phyloP scores from a whole-genome alignment of 345 rosid genomes.

The Gossypium ekmanianum region DNA sequence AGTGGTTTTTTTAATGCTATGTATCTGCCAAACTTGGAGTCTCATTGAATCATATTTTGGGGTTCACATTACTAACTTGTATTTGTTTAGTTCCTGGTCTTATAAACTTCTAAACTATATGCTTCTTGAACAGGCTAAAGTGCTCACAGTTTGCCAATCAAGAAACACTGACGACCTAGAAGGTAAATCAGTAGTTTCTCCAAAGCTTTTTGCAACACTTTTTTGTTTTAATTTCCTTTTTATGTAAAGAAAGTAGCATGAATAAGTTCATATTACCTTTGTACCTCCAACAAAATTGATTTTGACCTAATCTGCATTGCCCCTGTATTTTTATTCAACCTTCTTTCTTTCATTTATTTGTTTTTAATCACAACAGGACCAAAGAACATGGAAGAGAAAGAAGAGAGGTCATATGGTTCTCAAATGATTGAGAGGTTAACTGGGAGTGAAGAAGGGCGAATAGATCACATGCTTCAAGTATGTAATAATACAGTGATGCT shows the following conservation, averaged over 20 bases:
- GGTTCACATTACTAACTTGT: background rate
- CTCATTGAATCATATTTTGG: background rate
- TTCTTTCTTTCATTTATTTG: constrained; percentile 14
- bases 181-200: constrained; percentile 39
- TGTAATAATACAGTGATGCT: constrained; percentile 18
- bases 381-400: constrained; percentile 41
- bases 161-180: constrained; percentile 45
- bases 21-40: constrained; percentile 1
- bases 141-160: constrained; percentile 80
- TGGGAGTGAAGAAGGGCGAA: constrained; percentile 74
- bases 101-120: constrained; percentile 6
- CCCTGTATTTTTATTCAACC: background rate
- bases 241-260: background rate
- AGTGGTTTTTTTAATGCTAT: too few relatives aligned
- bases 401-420: constrained; percentile 72
- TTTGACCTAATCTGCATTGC: background rate
- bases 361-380: constrained; percentile 35
- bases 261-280: background rate
- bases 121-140: constrained; percentile 49
- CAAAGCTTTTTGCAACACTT: background rate
- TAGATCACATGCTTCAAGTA: constrained; percentile 94
- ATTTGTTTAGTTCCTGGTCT: background rate
- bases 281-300: background rate
- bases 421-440: constrained; percentile 80
- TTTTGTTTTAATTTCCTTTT: background rate